Evolutionary conservation across 2,329 filamentous ascomycete species (phyloP), one percentile per base, ranked within the genome.

Genomic region (Ascochyta clinopodiicola): DNA sequence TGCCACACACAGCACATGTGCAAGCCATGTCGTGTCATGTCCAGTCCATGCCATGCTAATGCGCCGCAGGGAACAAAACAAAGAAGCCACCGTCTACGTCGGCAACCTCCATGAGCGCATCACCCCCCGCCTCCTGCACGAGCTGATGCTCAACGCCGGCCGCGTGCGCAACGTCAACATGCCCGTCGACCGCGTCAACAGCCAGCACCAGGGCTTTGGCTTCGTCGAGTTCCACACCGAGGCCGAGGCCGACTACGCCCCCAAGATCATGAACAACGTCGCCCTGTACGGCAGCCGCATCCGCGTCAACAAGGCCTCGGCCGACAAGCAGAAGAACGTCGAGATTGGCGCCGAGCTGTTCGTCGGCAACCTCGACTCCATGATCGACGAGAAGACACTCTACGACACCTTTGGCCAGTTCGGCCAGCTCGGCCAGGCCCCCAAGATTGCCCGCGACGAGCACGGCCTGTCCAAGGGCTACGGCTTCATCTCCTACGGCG

Each of bases 151-250:
- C 51, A 95, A 99, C 81, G 92, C 93, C 75, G 95, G 95, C 51
- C 93, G 94, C 67, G 96, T 99, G 69, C 91, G 96, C 73, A 98
- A 98, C 78, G 94, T 99, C 61, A 95, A 99, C 79, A 88, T 99
- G 73, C 95, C 95, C 51, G 96, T 97, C 82, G 95, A 99, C 78
- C 91, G 95, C 76, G 95, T 99, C 67, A 97, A 95, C 42, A 92
- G 97, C 73, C 89, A 88, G 53, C 95, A 99, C 77, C 95, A 98
- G 79, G 95, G 95, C 67, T 99, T 97, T 82, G 95, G 95, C 69
- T 99, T 99, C 78, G 95, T 99, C 77, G 95, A 99, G 78, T 99
- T 97, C 77, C 94, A 92, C 72, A 93, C 90, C 65, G 92, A 96
- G 74, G 88, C 92, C 71, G 95, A 97, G 77, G 95, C 95, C 68